Evolutionary conservation across 148 eudicot genomes (phyloP), one percentile per base, ranked within the genome.

Genomic region (Cornus kousa): DNA sequence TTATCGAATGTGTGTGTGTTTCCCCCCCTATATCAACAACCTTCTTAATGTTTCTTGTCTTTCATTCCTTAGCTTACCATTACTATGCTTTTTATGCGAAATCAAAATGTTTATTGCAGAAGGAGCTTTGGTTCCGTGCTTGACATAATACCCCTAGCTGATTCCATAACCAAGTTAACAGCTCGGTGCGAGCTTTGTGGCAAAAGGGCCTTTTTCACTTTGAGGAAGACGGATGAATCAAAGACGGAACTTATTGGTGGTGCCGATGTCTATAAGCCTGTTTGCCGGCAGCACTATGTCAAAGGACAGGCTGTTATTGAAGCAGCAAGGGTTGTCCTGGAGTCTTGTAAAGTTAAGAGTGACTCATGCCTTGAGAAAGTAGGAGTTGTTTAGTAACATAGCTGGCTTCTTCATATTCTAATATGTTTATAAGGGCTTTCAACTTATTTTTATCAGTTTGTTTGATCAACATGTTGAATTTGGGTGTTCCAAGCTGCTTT

Each of bases 161-260:
- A 96, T 77, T 83, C 97, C 7, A 87, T 96, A 70, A 96, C 99
- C 3, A 96, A 96, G 88, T 60, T 93, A 79, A 89, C 97, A 48
- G 99, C 99, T 14, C 81, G 98, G 12, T 96, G 97, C 69, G 98
- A 93, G 68, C 55, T 92, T 2, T 96, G 99, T 82, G 92, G 95
- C 37, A 89, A 90, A 72, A 73, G 80, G 2, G 99, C 99, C 0
- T 82, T 92, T 79, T 96, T 93, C 76, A 92, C 99, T 0, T 72
- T 93, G 20, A 81, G 97, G 80, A 96, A 93, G 82, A 89, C 90
- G 0, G 90, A 77, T 23, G 94, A 90, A 81, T 85, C 88, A 0
- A 71, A 88, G 75, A 93, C 91, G 0, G 95, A 96, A 83, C 81
- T 96, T 65, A 87, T 96, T 37, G 98, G 97, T 11, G 98, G 98